phyloP scores from a whole-genome alignment of 225 moss, liverwort and hornwort genomes.

The Neckera pumila region DNA sequence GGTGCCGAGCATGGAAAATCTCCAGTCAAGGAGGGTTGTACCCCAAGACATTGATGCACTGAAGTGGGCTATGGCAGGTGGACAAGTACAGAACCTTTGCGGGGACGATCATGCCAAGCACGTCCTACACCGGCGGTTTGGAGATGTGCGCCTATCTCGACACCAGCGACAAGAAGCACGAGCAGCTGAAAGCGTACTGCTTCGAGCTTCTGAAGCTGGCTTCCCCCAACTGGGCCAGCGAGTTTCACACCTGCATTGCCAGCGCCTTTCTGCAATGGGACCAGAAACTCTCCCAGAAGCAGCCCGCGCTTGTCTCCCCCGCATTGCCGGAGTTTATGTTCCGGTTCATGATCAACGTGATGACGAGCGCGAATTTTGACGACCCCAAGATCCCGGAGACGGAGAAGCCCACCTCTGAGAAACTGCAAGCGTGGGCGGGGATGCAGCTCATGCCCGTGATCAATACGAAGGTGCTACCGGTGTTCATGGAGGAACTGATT shows the following conservation, averaged over 20 bases:
- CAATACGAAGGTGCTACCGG: neutral
- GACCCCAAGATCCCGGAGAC: slow-evolving; percentile 6
- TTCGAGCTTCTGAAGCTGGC: slow-evolving; percentile 15
- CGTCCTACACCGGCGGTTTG: slow-evolving; percentile 38
- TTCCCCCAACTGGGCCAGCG: neutral
- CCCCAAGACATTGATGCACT: neutral
- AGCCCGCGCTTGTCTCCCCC: neutral
- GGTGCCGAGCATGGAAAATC: neutral
- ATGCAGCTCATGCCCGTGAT: slow-evolving; percentile 15
- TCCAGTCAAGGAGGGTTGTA: neutral
- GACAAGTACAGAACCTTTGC: slow-evolving; percentile 60
- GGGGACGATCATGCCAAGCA: slow-evolving; percentile 55
- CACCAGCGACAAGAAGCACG: slow-evolving; percentile 47
- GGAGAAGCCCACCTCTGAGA: neutral
- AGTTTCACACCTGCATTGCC: slow-evolving; percentile 12
- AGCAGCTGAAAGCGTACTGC: slow-evolving; percentile 41
- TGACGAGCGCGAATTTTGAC: slow-evolving; percentile 14
- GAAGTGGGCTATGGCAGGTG: slow-evolving; percentile 4
- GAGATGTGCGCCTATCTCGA: slow-evolving; percentile 60
- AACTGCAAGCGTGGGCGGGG: slow-evolving; percentile 1
- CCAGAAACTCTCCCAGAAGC: neutral
- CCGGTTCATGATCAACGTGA: slow-evolving; percentile 19
- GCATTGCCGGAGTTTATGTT: slow-evolving; percentile 2
- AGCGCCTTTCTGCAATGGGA: slow-evolving; percentile 33
- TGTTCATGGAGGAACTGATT: slow-evolving; percentile 14